Conservation (phyloP, 2,329 filamentous ascomycete genomes). For the Fusarium brevicatenulatum region DNA sequence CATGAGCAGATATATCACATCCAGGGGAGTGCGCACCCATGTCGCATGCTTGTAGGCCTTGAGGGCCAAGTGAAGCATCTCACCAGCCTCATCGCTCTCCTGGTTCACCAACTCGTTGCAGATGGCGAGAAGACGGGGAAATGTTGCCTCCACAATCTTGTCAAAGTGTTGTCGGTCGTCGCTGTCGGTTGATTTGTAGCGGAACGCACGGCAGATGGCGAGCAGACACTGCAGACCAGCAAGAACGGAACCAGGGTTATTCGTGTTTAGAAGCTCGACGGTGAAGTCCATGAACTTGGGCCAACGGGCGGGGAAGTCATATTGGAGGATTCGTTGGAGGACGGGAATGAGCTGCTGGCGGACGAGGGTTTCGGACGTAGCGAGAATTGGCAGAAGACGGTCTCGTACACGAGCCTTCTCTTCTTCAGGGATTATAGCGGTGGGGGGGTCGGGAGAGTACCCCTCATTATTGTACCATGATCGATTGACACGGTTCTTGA, state of each 20-base stretch:
- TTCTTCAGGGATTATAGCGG: constrained; percentile 80
- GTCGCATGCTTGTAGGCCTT: constrained; percentile 99
- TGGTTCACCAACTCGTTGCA: constrained; percentile 90
- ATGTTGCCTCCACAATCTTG: constrained; percentile 90
- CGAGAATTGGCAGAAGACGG: constrained; percentile 88
- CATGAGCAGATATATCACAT: neutral
- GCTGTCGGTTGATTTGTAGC: constrained; percentile 86
- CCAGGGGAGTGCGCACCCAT: constrained; percentile 68
- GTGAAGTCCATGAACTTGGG: constrained; percentile 94
- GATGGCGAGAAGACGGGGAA: constrained; percentile 86
- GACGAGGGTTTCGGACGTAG: constrained; percentile 80
- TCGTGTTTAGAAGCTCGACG: constrained; percentile 85
- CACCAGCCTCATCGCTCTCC: constrained; percentile 91
- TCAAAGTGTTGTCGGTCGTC: constrained; percentile 86
- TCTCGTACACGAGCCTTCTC: constrained; percentile 90
- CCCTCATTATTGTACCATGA: constrained; percentile 87
- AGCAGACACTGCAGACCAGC: constrained; percentile 94
- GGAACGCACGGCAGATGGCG: constrained; percentile 93
- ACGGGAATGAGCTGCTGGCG: constrained; percentile 94
- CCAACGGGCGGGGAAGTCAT: constrained; percentile 95
- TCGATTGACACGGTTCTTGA: constrained; percentile 96
- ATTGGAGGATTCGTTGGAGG: constrained; percentile 94
- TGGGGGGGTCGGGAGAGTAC: constrained; percentile 66
- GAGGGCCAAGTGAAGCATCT: constrained; percentile 94
- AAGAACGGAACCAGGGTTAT: constrained; percentile 87